These are phyloP conservation scores for Fusarium nanum DNA, from an alignment of 2,329 filamentous ascomycete species.

Conservation along the genomic window DNA sequence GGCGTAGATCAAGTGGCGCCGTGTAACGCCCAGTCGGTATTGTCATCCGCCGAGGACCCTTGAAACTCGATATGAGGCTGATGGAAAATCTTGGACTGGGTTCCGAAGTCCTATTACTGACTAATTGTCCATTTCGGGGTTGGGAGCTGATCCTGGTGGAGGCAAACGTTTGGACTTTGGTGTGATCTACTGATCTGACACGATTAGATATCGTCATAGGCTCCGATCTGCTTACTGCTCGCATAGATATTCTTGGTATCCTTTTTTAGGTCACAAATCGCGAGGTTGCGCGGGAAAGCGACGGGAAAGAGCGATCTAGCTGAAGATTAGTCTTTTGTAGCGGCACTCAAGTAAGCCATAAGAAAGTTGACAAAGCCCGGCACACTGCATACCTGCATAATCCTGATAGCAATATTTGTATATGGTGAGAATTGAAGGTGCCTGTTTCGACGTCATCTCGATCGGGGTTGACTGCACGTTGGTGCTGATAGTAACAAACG, in stretches of 20 bases:
- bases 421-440: neutral
- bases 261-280: neutral
- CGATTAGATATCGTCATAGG: neutral
- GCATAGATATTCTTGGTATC: neutral
- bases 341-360: neutral
- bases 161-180: neutral
- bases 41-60: neutral
- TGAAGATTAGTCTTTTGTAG: neutral
- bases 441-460: too few species aligned
- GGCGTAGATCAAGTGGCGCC: slow-evolving; percentile 6
- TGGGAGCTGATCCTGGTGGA: neutral
- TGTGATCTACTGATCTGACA: neutral
- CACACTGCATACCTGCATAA: neutral
- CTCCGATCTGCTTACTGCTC: neutral
- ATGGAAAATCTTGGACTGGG: too few species aligned
- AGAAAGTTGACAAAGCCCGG: neutral
- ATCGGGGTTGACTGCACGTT: too few species aligned
- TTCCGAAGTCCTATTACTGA: neutral
- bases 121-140: neutral
- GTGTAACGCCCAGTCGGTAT: neutral
- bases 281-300: neutral
- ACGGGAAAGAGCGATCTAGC: neutral
- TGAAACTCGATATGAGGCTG: neutral
- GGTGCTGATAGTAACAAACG: too few species aligned
- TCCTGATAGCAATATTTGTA: neutral